Percentiles rank a stretch among this genome's conserved stretches.
Evolutionary conservation across 2,329 filamentous ascomycete genomes (phyloP).

Genomic region (Pseudogymnoascus sp.): DNA sequence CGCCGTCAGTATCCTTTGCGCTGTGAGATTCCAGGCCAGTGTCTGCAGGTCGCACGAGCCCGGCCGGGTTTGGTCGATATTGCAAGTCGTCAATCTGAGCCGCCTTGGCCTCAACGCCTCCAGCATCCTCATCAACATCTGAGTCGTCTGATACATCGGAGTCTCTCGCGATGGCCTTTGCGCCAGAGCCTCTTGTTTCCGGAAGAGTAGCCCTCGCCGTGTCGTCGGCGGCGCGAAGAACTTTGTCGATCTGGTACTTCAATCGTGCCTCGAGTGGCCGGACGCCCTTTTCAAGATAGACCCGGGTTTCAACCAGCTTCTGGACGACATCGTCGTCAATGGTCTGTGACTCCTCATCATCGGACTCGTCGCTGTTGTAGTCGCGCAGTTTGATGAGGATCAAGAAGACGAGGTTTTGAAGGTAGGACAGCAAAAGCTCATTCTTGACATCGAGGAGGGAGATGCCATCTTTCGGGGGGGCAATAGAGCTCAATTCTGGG

Average conservation of each 20-base stretch:
- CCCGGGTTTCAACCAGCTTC: constrained; percentile 83
- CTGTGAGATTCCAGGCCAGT: constrained; percentile 21
- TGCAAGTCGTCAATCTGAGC: constrained; percentile 49
- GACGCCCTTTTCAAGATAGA: constrained; percentile 89
- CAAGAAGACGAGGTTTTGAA: constrained; percentile 88
- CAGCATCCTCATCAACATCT: constrained; percentile 21
- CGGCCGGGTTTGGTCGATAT: constrained; percentile 53
- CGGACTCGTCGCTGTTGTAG: constrained; percentile 26
- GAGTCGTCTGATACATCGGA: constrained; percentile 30
- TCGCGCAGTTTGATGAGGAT: constrained; percentile 74
- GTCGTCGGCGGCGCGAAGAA: constrained; percentile 79
- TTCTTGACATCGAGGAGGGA: constrained; percentile 94
- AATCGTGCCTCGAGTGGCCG: constrained; percentile 82
- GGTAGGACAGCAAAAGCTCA: constrained; percentile 90
- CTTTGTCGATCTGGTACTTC: constrained; percentile 94
- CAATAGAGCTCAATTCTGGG: constrained; percentile 53
- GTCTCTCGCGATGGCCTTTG: constrained; percentile 14
- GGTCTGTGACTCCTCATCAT: constrained; percentile 34
- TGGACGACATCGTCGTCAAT: constrained; percentile 64
- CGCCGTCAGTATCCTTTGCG: constrained; percentile 49
- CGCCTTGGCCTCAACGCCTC: constrained; percentile 21
- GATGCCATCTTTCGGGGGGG: constrained; percentile 77
- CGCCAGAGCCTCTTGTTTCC: constrained; percentile 32
- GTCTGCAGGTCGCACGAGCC: constrained; percentile 28
- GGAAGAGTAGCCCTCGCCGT: constrained; percentile 17